phyloP scores from a whole-genome alignment of 2,329 filamentous ascomycete genomes.

The Eurotiales sp. region DNA sequence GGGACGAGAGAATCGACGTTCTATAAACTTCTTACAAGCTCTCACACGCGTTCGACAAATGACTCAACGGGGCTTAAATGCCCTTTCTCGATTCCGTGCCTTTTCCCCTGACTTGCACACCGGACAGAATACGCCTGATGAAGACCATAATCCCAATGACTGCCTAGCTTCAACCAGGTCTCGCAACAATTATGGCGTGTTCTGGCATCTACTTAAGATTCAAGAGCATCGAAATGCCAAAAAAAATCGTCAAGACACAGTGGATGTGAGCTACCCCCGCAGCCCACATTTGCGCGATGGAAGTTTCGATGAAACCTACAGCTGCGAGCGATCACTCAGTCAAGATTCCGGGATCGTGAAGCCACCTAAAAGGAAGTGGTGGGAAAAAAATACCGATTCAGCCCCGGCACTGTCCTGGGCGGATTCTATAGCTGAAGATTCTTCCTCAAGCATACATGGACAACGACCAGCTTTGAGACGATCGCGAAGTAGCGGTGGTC shows the following conservation, averaged over 20 bases:
- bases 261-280: conserved; percentile 7
- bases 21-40: conserved; percentile 28
- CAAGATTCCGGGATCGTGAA: conserved; percentile 27
- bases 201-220: conserved; percentile 69
- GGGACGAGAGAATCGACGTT: conserved; percentile 23
- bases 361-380: conserved; percentile 14
- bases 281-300: conserved; percentile 26
- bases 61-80: conserved; percentile 27
- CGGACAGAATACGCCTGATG: conserved; percentile 30
- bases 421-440: conserved; percentile 23
- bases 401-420: conserved; percentile 20
- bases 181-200: conserved; percentile 68
- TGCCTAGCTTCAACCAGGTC: conserved; percentile 65
- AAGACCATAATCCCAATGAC: conserved; percentile 50
- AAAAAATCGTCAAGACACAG: conserved; percentile 19
- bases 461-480: conserved; percentile 28
- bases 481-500: conserved; percentile 33
- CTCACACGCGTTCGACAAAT: conserved; percentile 34
- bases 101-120: conserved; percentile 30
- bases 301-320: conserved; percentile 30
- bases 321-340: conserved; percentile 27
- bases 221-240: conserved; percentile 45
- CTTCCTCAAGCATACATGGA: conserved; percentile 26
- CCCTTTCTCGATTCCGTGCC: conserved; percentile 27
- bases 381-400: conserved; percentile 15